Evolutionary conservation across 441 rosid species (phyloP), one percentile per base, ranked within the genome.

Genomic region (Jatropha podagrica): DNA sequence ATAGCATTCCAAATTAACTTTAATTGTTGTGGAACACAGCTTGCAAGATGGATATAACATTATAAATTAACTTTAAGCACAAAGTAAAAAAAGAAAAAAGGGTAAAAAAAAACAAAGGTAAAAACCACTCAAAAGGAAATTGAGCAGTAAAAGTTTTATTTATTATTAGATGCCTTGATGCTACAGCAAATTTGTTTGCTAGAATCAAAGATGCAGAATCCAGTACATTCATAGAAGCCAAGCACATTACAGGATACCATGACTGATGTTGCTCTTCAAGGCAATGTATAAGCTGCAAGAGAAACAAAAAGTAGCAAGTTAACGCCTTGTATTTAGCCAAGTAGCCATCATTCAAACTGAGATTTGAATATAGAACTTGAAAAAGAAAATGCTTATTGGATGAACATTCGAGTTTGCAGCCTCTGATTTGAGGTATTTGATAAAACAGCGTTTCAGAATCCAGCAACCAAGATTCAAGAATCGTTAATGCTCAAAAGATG

Each of bases 231-330:
- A 18, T 73, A 58, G 52, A 15, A 18, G 56, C 7, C 12, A 49
- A 5, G 15, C 44, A 59, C 54, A 67, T 38, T 2, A 64, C 54
- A 55, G 18, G 58, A 69, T 26, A 41, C 64, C 81, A 40, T 56
- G 7, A 48, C 41, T 56, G n/a, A 38, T 18, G 27, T 72, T 71
- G 51, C 73, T 74, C 69, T 56, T 91, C 86, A 92, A 66, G 97
- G 92, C 86, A 94, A 78, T 40, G 87, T 83, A 80, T 92, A 92
- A 86, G 74, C 97, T 92, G 93, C 86, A 80, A 76, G 46, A 75
- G 48, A 62, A 69, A 60, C 55, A 44, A 56, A 58, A 41, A 51
- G 51, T 55, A 58, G 32, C 10, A 1, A 44, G 48, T 44, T 44
- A 44, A 44, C 1, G 48, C 48, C 10, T 44, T 44, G 55, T 61